These are phyloP conservation scores for Dendrocalamus sinicus DNA, from an alignment of 176 grass and related monocot genomes.

Conservation along the genomic window DNA sequence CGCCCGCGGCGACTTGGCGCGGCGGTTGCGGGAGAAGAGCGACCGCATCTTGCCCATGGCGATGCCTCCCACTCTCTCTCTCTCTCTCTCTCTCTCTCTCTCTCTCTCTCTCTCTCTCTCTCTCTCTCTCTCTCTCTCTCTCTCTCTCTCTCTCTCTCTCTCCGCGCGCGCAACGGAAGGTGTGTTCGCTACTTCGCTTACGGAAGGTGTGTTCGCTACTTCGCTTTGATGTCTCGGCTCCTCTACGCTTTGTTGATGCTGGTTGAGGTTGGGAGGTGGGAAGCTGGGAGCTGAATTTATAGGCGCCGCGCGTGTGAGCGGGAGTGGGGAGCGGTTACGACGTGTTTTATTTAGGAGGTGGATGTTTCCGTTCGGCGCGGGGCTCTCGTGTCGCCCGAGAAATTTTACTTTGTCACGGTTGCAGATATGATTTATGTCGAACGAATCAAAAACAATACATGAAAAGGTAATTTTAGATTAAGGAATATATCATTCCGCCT, in stretches of 20 bases:
- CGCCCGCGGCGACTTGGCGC: not conserved
- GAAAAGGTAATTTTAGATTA: no score
- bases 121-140: no score
- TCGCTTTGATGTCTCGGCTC: not conserved
- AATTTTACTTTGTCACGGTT: no score
- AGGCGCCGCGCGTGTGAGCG: not conserved
- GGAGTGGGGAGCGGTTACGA: not conserved
- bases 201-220: no score
- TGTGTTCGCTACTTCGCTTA: no score
- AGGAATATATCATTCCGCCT: no score
- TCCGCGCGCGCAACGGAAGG: not conserved
- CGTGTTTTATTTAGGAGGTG: not conserved
- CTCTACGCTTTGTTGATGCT: not conserved
- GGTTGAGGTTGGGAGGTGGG: not conserved
- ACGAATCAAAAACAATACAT: no score
- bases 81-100: no score
- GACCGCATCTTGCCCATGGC: constrained; percentile 80
- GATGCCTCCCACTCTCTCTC: no score
- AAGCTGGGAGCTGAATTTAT: not conserved
- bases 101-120: no score
- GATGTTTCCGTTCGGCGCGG: not conserved
- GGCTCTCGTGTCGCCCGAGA: not conserved
- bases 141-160: no score
- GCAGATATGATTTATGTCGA: no score
- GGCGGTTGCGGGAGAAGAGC: constrained; percentile 68